Evolutionary conservation across 345 rosid species (phyloP), one percentile per base, ranked within the genome.

Genomic region (Conringia planisiliqua): DNA sequence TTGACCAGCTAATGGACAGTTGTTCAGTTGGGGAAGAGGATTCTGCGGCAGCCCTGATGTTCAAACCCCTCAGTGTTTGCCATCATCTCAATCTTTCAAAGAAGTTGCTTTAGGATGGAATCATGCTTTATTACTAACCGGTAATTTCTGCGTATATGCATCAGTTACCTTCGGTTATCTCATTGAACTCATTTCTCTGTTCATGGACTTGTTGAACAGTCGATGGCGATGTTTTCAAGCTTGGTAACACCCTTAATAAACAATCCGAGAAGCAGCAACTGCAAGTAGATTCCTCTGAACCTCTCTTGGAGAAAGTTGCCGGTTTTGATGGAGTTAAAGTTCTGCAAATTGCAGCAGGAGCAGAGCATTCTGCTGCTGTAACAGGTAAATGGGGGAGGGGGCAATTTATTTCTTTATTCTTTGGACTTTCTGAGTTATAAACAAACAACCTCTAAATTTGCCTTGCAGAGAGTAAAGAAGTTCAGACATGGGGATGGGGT

Each of bases 401-500:
- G 13, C 7, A 32, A 4, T 55, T 58, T 27, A 14, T 57, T 3
- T 38, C 55, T 10, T 48, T 57, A 38, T 48, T 58, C 26, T 50
- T 47, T 13, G 10, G 2, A 54, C 68, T 11, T 59, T 36, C 32
- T 50, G 5, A 32, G 58, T 26, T 66, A 6, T 40, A 11, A 29
- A 40, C 54, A 39, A 43, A 51, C 43, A 8, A 50, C 40, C 32
- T 62, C 6, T 43, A 68, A 55, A 17, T 22, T 3, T 79, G 12
- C 48, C 54, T 46, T 68, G 70, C 87, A 94, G 99, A 72, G 55
- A 89, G 72, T 62, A 89, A 92, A 76, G 75, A 36, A 22, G 72
- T 90, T 44, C 86, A 78, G 87, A 86, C 88, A 59, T 91, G 96
- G 97, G 97, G 99, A 52, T 95, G 99, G 99, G 99, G 97, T 16